Evolutionary conservation across 1,284 basidiomycete genomes (phyloP).

Genomic region (Sporisorium exsertum): DNA sequence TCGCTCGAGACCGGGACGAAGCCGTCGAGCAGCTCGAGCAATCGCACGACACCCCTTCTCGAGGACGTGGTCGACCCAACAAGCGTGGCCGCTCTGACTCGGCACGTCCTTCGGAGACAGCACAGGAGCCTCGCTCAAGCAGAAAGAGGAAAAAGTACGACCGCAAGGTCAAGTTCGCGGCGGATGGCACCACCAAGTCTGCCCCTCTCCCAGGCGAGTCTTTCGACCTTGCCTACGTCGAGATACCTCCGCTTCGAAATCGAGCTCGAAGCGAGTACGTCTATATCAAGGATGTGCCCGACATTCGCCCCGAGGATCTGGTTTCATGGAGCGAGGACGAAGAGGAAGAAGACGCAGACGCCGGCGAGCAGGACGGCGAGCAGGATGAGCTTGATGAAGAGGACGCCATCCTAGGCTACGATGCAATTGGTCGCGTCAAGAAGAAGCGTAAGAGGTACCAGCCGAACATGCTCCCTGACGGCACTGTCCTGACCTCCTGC

Average conservation of each 20-base stretch:
- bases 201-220: slow-evolving; percentile 28
- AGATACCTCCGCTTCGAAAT: slow-evolving; percentile 27
- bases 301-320: slow-evolving; percentile 31
- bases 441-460: slow-evolving; percentile 13
- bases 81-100: slow-evolving; percentile 18
- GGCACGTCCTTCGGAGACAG: not conserved
- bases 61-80: slow-evolving; percentile 20
- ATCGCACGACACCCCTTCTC: slow-evolving; percentile 4
- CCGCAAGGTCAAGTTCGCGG: slow-evolving; percentile 40
- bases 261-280: slow-evolving; percentile 42
- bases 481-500: slow-evolving; percentile 35
- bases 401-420: slow-evolving; percentile 6
- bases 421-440: slow-evolving; percentile 15
- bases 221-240: slow-evolving; percentile 38
- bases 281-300: slow-evolving; percentile 40
- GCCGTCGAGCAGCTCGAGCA: slow-evolving; percentile 6
- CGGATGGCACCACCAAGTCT: slow-evolving; percentile 45
- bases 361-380: not conserved
- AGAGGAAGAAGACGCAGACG: slow-evolving; percentile 35
- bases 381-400: slow-evolving; percentile 1
- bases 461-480: slow-evolving; percentile 25
- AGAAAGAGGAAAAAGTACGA: slow-evolving; percentile 34
- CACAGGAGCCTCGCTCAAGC: slow-evolving; percentile 1
- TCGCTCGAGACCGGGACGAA: not conserved
- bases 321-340: slow-evolving; percentile 37